These are phyloP conservation scores for Suhomyces bokatorum DNA, from an alignment of 1,139 yeast species.

Conservation along the genomic window DNA sequence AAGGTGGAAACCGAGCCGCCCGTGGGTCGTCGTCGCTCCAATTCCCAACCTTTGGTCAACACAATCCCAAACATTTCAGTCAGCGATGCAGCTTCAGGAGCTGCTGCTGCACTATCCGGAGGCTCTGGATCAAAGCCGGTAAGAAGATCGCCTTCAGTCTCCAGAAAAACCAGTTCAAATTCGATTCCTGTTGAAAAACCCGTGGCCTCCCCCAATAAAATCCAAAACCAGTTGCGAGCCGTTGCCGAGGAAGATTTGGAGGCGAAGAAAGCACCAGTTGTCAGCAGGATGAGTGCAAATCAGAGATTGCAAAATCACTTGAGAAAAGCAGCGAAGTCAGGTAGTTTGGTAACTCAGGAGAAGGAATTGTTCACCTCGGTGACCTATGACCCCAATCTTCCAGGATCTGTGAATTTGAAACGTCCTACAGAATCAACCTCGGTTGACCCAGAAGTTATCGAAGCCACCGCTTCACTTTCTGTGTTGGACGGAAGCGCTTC, in stretches of 20 bases:
- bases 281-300: constrained; percentile 32
- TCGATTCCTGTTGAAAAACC: constrained; percentile 3
- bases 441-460: constrained; percentile 9
- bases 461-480: constrained; percentile 1
- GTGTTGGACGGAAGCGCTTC: neutral
- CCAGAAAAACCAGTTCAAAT: constrained; percentile 11
- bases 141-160: constrained; percentile 18
- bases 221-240: constrained; percentile 20
- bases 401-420: constrained; percentile 31
- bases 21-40: constrained; percentile 36
- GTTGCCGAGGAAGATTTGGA: constrained; percentile 26
- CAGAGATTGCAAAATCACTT: constrained; percentile 45
- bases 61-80: constrained; percentile 9
- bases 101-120: constrained; percentile 35
- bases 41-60: constrained; percentile 35
- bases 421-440: constrained; percentile 18
- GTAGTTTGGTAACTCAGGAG: constrained; percentile 42
- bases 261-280: constrained; percentile 6
- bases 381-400: constrained; percentile 44
- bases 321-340: constrained; percentile 41
- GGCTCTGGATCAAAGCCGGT: neutral
- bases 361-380: constrained; percentile 38
- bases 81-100: constrained; percentile 32
- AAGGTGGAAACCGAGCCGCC: constrained; percentile 9
- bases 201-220: constrained; percentile 14